phyloP scores from a whole-genome alignment of 2,329 filamentous ascomycete species.

The Elsinoe arachidis region DNA sequence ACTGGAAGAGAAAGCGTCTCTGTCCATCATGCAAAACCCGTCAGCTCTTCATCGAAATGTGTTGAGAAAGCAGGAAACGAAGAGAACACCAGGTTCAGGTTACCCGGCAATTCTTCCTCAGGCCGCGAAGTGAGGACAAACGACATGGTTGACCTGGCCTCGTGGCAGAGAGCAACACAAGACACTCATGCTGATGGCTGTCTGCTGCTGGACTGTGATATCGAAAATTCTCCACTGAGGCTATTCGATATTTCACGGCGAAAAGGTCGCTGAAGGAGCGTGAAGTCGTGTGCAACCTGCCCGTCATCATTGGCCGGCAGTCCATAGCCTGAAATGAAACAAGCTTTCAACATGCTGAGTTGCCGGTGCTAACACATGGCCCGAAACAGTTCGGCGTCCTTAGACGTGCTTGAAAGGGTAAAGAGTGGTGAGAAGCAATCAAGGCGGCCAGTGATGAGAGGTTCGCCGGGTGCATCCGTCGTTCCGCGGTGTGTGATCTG shows the following conservation, averaged over 20 bases:
- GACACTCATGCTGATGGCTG: too few relatives aligned
- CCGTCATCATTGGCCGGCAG: background rate
- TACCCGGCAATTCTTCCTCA: too few relatives aligned
- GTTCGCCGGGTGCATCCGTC: background rate
- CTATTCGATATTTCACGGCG: too few relatives aligned
- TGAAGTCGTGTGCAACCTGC: background rate
- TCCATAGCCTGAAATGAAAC: background rate
- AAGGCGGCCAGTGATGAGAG: background rate
- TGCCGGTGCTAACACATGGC: background rate
- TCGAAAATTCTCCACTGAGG: too few relatives aligned
- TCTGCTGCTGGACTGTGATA: too few relatives aligned
- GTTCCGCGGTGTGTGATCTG: background rate
- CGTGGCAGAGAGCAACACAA: too few relatives aligned
- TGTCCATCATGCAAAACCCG: too few relatives aligned
- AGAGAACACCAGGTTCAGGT: background rate
- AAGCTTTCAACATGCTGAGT: background rate
- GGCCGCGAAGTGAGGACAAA: too few relatives aligned
- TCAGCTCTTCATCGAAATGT: too few relatives aligned
- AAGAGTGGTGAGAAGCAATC: background rate
- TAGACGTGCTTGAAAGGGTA: slow-evolving; percentile 3
- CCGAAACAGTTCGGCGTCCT: background rate
- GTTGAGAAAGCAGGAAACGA: background rate
- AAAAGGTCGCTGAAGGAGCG: background rate
- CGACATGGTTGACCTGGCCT: too few relatives aligned
- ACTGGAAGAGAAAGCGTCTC: too few relatives aligned